phyloP scores from a whole-genome alignment of 139 green algal species.

The Tetradesmus obliquus region DNA sequence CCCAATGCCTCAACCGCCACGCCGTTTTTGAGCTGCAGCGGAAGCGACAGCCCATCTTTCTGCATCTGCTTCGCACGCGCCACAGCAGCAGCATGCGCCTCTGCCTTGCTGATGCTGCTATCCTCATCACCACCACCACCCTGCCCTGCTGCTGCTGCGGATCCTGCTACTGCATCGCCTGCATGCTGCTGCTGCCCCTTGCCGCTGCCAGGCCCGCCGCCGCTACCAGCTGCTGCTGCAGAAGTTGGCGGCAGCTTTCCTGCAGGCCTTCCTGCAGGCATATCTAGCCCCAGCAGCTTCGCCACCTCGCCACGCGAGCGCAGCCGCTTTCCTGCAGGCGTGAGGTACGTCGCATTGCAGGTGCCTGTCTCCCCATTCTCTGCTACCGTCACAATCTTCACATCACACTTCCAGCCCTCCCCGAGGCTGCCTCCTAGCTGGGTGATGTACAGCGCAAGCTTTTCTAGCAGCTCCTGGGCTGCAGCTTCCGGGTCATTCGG shows the following conservation, averaged over 20 bases:
- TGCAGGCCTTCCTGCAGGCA: background rate
- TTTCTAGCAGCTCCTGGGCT: constrained; percentile 41
- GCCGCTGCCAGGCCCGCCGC: background rate
- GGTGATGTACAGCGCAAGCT: constrained; percentile 42
- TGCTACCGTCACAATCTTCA: constrained; percentile 56
- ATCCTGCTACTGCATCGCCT: background rate
- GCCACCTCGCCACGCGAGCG: constrained; percentile 67
- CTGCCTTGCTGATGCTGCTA: background rate
- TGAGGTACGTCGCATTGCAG: constrained; percentile 58
- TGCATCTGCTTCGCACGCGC: constrained; percentile 10
- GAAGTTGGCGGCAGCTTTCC: background rate
- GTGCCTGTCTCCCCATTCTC: constrained; percentile 20
- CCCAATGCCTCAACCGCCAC: constrained; percentile 40
- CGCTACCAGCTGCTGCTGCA: background rate
- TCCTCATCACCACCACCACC: background rate
- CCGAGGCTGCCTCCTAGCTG: constrained; percentile 46
- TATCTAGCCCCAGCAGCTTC: constrained; percentile 31
- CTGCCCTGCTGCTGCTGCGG: background rate
- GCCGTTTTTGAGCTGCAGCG: constrained; percentile 18
- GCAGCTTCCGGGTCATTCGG: constrained; percentile 16
- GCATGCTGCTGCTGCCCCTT: background rate
- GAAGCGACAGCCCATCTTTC: constrained; percentile 20
- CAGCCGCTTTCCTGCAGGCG: constrained; percentile 59
- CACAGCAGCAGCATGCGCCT: constrained; percentile 24
- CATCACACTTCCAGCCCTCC: constrained; percentile 66